Conservation (phyloP, 225 moss, liverwort and hornwort genomes). For the Takakia lepidozioides region DNA sequence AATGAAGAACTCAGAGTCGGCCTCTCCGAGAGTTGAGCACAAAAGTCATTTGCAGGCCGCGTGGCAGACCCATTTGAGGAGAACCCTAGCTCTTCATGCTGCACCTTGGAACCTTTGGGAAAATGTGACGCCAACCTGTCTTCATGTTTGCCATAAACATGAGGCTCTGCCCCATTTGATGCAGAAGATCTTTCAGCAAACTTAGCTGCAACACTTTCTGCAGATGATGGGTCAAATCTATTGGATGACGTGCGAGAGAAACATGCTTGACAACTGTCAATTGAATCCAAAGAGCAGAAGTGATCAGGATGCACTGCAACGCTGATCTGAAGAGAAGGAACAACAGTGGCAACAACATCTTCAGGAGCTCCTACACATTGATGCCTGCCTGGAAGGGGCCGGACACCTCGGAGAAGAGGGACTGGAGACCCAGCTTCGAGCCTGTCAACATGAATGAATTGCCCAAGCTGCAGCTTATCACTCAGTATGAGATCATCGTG, state of each 20-base stretch:
- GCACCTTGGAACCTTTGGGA: conserved; percentile 50
- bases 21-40: conserved; percentile 32
- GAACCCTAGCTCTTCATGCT: conserved; percentile 45
- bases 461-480: conserved; percentile 48
- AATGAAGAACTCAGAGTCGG: conserved; percentile 23
- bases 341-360: conserved; percentile 40
- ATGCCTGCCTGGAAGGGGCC: conserved; percentile 38
- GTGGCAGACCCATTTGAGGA: conserved; percentile 35
- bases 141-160: conserved; percentile 10
- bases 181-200: too few species aligned
- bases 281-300: too few species aligned
- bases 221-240: neutral
- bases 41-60: conserved; percentile 31
- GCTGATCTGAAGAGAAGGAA: conserved; percentile 15
- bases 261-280: too few species aligned
- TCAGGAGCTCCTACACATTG: conserved; percentile 46
- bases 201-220: too few species aligned
- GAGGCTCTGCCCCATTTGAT: conserved; percentile 1
- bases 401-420: conserved; percentile 38
- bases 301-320: neutral
- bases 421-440: conserved; percentile 42
- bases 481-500: conserved; percentile 47
- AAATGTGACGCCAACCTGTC: conserved; percentile 20
- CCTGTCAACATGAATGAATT: conserved; percentile 50
- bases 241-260: conserved; percentile 16